Evolutionary conservation across 148 eudicot genomes (phyloP), one percentile per base, ranked within the genome.

Genomic region (Rhododendron kiyosumense): DNA sequence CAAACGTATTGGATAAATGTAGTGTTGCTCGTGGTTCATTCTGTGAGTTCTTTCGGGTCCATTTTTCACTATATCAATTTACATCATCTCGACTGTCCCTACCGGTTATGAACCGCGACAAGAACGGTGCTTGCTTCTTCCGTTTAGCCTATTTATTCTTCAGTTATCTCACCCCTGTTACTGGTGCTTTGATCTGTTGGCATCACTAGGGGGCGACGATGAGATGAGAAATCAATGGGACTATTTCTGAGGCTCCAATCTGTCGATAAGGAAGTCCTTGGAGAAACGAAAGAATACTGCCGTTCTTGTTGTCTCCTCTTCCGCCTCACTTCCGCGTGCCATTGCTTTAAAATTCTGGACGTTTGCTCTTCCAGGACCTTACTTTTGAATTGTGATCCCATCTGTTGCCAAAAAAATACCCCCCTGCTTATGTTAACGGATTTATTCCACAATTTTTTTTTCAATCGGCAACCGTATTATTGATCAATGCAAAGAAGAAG

Each of bases 351-450:
- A 28, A 76, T 86, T 49, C 82, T 79, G 52, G 79, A 32, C 24
- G 87, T 88, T 28, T 91, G 90, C 43, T 86, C 87, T 75, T 87
- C 92, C n/a, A 91, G 83, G 38, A 88, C 86, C 57, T 88, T 84
- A 61, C 81, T 84, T 74, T 91, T 91, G 22, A 82, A 89, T 12
- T 85, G 49, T 10, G 90, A 76, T 4, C 92, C 92, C 92, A 91
- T 91, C 91, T 91, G 71, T 30, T 12, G 4, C 17, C 5, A 46
- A 10, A 69, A 69, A 69, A 69, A 28, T n/a, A n/a, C 22, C 4
- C 63, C 63, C 15, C 7, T 1, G 3, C 79, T 12, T 69, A 5
- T 28, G 36, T 69, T 10, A 26, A 26, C 13, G 1, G 49, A 20
- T 5, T 20, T 76, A 76, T 13, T 17, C 43, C 48, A 20, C 80